Base-by-base conservation (phyloP, 2,329 filamentous ascomycete species). In the Cytospora piceicola region DNA sequence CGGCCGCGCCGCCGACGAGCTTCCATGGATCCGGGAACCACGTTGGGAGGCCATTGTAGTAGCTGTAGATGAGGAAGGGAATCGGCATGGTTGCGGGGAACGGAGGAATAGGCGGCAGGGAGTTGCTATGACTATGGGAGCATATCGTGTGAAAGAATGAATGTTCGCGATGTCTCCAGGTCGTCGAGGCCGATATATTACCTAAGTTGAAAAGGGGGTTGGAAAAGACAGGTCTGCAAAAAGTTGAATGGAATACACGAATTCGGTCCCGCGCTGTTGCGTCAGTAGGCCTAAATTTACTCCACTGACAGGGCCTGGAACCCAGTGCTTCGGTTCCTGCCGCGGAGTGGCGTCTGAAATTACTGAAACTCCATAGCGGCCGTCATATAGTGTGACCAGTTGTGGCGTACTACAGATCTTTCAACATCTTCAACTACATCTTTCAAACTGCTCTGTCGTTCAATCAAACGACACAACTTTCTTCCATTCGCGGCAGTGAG, bases 41-140 rank as follows among this genome's bases (percentile, higher is more conserved):
- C 66, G 73, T 71, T 22, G 85, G 85, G 24, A 79, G 75, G 67
- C 85, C 85, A 66, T 85, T 75, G 67, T 78, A 72, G 69, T 82
- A 71, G 57, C 81, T 68, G 68, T 80, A 77, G 71, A 81, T 77
- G 65, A 86, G 62, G 70, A 86, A 82, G 22, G 82, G 81, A 67
- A 88, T 73, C 52, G 84, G 82, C 84, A 86, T 87, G 51, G 70
- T 77, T 66, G 64, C 49, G 65, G 68, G 32, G 42, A 61, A 64
- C 63, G 54, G 61, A 61, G 57, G 46, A 29, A 57, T 39, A 59
- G 53, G 36, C 55, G 42, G 15, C 8, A 57, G 42, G 11, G 51
- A 39, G 59, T 14, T 39, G 42, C 55, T 39, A 11, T 51, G 22
- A 29, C 51, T 68, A 69, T 61, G 34, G 61, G 22, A 39, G 52